Conservation (phyloP, 768 basidiomycete genomes). For the Russula abietina region DNA sequence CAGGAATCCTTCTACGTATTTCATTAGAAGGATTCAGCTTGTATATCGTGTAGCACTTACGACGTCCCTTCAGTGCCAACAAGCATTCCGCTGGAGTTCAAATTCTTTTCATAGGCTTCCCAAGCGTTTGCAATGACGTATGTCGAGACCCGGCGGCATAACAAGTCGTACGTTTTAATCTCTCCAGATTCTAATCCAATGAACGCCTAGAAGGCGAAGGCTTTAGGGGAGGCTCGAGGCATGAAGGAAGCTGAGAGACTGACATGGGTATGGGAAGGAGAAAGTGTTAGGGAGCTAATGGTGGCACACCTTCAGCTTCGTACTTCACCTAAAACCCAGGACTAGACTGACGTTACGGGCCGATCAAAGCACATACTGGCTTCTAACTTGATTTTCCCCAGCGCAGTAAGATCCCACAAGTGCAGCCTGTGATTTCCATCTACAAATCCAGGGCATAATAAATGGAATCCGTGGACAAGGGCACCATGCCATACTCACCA, state of each 20-base stretch:
- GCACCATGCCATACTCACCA: conserved; percentile 38
- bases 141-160: conserved; percentile 56
- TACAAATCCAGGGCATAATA: conserved; percentile 1
- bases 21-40: neutral
- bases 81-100: conserved; percentile 38
- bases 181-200: conserved; percentile 50
- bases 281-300: conserved; percentile 48
- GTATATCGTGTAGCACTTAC: conserved; percentile 30
- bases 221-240: neutral
- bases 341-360: conserved; percentile 33
- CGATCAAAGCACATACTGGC: conserved; percentile 45
- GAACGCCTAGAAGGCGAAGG: conserved; percentile 36
- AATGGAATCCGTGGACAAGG: neutral
- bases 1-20: conserved; percentile 34
- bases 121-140: conserved; percentile 73
- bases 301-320: conserved; percentile 11
- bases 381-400: conserved; percentile 48
- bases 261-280: conserved; percentile 71
- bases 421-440: conserved; percentile 53
- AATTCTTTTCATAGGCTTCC: conserved; percentile 61
- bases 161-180: conserved; percentile 71
- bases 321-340: neutral
- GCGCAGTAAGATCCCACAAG: conserved; percentile 52
- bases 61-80: conserved; percentile 32
- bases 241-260: conserved; percentile 26